These are phyloP conservation scores for Cystobasidiaceae sp. DNA, from an alignment of 1,284 basidiomycete species.

Conservation along the genomic window DNA sequence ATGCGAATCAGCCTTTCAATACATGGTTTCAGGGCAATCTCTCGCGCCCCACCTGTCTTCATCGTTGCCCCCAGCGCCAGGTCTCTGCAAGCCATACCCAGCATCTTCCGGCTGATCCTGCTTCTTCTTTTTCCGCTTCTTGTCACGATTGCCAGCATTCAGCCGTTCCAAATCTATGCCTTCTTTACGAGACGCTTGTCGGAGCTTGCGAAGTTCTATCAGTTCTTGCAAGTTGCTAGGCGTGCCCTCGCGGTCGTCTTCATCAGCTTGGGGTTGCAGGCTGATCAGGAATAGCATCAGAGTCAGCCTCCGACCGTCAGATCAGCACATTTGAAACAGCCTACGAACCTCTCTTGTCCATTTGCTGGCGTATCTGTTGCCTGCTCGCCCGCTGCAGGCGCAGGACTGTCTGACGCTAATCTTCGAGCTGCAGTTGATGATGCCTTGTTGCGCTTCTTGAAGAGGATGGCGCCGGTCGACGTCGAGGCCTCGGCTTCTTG, in stretches of 20 bases:
- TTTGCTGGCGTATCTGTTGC: background rate
- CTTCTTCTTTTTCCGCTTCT: constrained; percentile 56
- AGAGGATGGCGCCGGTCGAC: constrained; percentile 11
- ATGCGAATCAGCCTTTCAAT: background rate
- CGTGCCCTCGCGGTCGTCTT: constrained; percentile 27
- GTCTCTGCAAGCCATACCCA: constrained; percentile 27
- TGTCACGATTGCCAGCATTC: constrained; percentile 73
- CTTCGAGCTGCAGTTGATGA: background rate
- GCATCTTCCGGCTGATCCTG: constrained; percentile 34
- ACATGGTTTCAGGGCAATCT: background rate
- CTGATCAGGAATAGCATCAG: background rate
- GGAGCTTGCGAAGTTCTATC: constrained; percentile 72
- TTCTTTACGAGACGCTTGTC: constrained; percentile 57
- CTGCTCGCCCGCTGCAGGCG: background rate
- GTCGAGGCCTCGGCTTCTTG: constrained; percentile 8
- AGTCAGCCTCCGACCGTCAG: background rate
- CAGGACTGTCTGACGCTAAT: background rate
- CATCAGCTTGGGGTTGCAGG: background rate
- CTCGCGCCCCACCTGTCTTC: background rate
- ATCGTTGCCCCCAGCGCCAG: constrained; percentile 29
- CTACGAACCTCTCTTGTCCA: background rate
- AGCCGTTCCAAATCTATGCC: constrained; percentile 83
- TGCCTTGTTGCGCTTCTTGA: constrained; percentile 32
- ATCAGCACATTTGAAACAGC: background rate
- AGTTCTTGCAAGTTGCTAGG: constrained; percentile 63